phyloP scores from a whole-genome alignment of 148 eudicot genomes.

The Cornus kousa region DNA sequence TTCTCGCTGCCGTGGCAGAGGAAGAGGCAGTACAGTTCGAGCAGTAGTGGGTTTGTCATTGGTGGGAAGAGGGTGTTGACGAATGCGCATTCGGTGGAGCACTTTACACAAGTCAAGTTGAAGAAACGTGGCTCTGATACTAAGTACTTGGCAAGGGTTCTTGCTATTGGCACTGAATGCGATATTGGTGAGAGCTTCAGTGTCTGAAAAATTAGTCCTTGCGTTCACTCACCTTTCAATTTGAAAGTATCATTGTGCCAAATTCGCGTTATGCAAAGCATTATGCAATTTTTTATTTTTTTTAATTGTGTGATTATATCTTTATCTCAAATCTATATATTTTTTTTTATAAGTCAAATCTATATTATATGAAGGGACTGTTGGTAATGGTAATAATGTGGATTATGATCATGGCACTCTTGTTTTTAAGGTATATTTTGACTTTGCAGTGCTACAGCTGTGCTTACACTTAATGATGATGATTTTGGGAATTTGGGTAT shows the following conservation, averaged over 20 bases:
- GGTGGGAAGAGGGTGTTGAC: slow-evolving; percentile 67
- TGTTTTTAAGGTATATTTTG: too few species aligned
- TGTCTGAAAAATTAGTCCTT: neutral
- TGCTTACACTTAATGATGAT: too few species aligned
- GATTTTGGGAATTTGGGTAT: neutral
- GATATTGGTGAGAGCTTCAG: slow-evolving; percentile 56
- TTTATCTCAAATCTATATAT: too few species aligned
- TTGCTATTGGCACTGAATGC: slow-evolving; percentile 77
- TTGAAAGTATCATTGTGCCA: neutral
- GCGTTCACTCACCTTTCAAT: neutral
- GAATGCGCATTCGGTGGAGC: slow-evolving; percentile 82
- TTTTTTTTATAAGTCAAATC: too few species aligned
- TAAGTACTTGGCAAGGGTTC: slow-evolving; percentile 70
- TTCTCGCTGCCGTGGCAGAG: slow-evolving; percentile 87
- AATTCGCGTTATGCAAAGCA: neutral
- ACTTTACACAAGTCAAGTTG: slow-evolving; percentile 69
- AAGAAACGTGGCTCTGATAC: slow-evolving; percentile 86
- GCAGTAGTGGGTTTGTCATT: slow-evolving; percentile 74
- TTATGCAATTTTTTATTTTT: too few species aligned
- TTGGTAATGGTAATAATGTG: neutral
- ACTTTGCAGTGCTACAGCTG: too few species aligned
- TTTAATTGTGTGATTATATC: neutral
- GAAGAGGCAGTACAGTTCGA: slow-evolving; percentile 66
- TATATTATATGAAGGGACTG: too few species aligned
- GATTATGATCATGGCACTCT: neutral